phyloP scores from a whole-genome alignment of 2,329 filamentous ascomycete species.

The Colletotrichum costaricense region DNA sequence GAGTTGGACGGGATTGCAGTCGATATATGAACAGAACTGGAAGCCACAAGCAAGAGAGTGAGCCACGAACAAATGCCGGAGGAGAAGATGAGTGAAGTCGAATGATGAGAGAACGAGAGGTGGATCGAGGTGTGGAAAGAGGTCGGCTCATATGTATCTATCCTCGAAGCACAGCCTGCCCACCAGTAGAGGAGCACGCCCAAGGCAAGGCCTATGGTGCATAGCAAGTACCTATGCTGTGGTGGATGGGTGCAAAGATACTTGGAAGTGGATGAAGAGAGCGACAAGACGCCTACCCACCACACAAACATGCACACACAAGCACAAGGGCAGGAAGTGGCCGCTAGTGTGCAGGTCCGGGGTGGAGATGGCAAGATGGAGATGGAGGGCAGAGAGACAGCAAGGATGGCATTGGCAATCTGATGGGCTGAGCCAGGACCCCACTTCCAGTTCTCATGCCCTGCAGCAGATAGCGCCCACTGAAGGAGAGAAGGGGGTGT shows the following conservation, averaged over 20 bases:
- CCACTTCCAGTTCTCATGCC: constrained; percentile 28
- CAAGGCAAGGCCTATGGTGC: constrained; percentile 13
- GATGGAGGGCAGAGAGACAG: constrained; percentile 27
- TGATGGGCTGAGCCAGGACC: constrained; percentile 34
- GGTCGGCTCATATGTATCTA: constrained; percentile 39
- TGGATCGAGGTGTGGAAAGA: constrained; percentile 36
- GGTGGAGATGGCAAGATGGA: constrained; percentile 28
- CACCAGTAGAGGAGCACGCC: constrained; percentile 28
- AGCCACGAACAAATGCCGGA: constrained; percentile 27
- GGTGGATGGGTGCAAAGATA: constrained; percentile 2
- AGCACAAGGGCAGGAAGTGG: constrained; percentile 32
- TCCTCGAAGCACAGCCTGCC: constrained; percentile 37
- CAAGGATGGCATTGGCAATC: constrained; percentile 29
- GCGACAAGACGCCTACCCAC: constrained; percentile 12
- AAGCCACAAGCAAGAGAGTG: constrained; percentile 22
- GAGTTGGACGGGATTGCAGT: constrained; percentile 23
- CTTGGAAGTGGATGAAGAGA: constrained; percentile 4
- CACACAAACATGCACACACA: constrained; percentile 21
- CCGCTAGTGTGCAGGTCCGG: constrained; percentile 27
- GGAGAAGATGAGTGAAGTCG: constrained; percentile 35
- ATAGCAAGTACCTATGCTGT: constrained; percentile 10
- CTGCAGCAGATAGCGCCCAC: constrained; percentile 33
- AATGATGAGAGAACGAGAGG: constrained; percentile 30
- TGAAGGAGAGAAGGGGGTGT: background rate
- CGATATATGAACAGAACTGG: constrained; percentile 28